Percentiles rank a stretch among this genome's conserved stretches.
Conservation (phyloP, 768 basidiomycete species). For the Phaeolepiota aurea region DNA sequence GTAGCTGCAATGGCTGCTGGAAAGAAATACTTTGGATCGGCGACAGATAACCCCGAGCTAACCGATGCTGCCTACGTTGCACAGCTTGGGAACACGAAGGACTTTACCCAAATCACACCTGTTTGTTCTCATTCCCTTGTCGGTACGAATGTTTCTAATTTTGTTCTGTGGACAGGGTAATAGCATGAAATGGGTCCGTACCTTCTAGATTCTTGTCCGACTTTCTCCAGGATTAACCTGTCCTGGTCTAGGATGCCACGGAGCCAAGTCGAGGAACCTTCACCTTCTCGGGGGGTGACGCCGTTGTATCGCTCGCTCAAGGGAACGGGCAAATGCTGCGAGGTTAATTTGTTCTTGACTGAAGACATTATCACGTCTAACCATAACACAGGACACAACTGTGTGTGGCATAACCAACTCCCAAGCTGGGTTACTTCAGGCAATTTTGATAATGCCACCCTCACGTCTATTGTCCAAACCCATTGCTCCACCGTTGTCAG, state of each 20-base stretch:
- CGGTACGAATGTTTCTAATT: too few relatives aligned
- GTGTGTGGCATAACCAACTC: constrained; percentile 47
- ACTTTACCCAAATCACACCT: constrained; percentile 41
- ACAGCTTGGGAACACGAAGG: constrained; percentile 24
- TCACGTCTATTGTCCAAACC: constrained; percentile 34
- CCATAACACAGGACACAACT: constrained; percentile 27
- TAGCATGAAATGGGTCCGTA: constrained; percentile 47
- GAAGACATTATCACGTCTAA: background rate
- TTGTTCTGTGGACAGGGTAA: constrained; percentile 20
- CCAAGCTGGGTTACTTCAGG: constrained; percentile 40
- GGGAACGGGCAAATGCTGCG: constrained; percentile 38
- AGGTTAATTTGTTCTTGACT: constrained; percentile 15
- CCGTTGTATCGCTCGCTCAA: constrained; percentile 34
- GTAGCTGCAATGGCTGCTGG: constrained; percentile 30
- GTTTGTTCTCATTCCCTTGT: constrained; percentile 13
- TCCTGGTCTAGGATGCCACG: constrained; percentile 34
- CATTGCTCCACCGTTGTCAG: constrained; percentile 41
- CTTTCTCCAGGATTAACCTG: background rate
- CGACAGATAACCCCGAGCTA: constrained; percentile 40
- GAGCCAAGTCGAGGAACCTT: constrained; percentile 42
- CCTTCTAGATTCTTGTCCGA: background rate
- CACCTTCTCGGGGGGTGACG: constrained; percentile 39
- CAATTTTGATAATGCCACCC: constrained; percentile 27
- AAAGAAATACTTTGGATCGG: constrained; percentile 41
- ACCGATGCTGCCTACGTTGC: constrained; percentile 31